These are phyloP conservation scores for Lepiota brunneoincarnata DNA, from an alignment of 768 basidiomycete genomes.

Conservation along the genomic window DNA sequence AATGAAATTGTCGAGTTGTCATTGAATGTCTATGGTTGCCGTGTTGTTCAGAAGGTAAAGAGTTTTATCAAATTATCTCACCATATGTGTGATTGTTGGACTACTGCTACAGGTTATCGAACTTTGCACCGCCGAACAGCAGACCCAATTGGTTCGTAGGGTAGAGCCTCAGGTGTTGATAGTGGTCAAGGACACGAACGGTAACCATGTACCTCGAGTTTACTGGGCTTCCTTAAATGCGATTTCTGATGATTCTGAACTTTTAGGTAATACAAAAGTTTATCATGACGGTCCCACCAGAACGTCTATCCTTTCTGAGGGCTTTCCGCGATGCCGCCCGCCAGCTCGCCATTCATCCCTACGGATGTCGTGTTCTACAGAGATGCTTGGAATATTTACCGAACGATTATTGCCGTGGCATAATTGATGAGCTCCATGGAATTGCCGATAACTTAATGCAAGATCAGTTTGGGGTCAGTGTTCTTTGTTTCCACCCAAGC, in stretches of 20 bases:
- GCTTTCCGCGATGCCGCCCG: constrained; percentile 76
- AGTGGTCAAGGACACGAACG: constrained; percentile 89
- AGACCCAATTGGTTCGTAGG: constrained; percentile 71
- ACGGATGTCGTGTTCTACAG: constrained; percentile 94
- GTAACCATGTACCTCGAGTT: constrained; percentile 75
- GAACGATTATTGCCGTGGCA: constrained; percentile 57
- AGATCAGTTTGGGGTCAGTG: constrained; percentile 85
- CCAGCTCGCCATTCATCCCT: constrained; percentile 83
- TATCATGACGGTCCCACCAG: constrained; percentile 75
- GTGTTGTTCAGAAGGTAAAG: constrained; percentile 87
- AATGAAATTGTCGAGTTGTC: constrained; percentile 75
- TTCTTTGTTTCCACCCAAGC: background rate
- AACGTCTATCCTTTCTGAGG: constrained; percentile 72
- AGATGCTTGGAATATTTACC: constrained; percentile 87
- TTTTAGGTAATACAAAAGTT: constrained; percentile 83
- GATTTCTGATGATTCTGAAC: constrained; percentile 7
- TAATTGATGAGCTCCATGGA: constrained; percentile 82
- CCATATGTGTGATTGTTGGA: constrained; percentile 9
- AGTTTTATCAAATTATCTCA: background rate
- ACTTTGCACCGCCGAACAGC: constrained; percentile 74
- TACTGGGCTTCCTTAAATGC: background rate
- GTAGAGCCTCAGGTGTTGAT: constrained; percentile 77
- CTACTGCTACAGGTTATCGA: constrained; percentile 71
- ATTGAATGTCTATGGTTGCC: constrained; percentile 93
- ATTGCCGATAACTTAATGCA: constrained; percentile 74